Percentiles rank a stretch among this genome's conserved stretches.
Evolutionary conservation across 306 rosid species (phyloP).

Genomic region (Geum urbanum): DNA sequence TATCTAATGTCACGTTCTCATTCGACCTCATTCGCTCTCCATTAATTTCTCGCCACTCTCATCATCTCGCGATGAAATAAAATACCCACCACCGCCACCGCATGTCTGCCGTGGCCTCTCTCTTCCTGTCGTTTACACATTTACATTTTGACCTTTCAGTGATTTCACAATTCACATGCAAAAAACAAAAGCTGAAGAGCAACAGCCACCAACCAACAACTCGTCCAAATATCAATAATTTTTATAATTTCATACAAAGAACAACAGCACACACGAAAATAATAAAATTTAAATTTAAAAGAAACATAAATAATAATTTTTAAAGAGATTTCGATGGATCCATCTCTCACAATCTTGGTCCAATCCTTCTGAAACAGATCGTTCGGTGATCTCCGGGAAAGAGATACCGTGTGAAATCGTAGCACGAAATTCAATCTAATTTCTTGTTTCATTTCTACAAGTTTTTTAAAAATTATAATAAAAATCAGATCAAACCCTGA

Average conservation of each 20-base stretch:
- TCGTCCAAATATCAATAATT: slow-evolving; percentile 25
- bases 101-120: background rate
- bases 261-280: background rate
- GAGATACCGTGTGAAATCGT: slow-evolving; percentile 29
- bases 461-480: background rate
- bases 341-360: slow-evolving; percentile 12
- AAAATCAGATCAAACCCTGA: slow-evolving; percentile 52
- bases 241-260: slow-evolving; percentile 36
- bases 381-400: slow-evolving; percentile 26
- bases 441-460: slow-evolving; percentile 14
- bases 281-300: slow-evolving; percentile 4
- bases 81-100: no score
- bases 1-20: slow-evolving; percentile 14
- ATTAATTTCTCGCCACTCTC: background rate
- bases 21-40: background rate
- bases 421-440: slow-evolving; percentile 17
- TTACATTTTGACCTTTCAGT: no score
- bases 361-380: slow-evolving; percentile 11
- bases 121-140: slow-evolving; percentile 15
- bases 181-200: background rate
- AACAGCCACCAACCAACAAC: background rate
- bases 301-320: slow-evolving; percentile 42
- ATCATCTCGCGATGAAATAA: background rate
- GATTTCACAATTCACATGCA: background rate
- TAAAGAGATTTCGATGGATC: slow-evolving; percentile 32